Evolutionary conservation across 345 rosid genomes (phyloP), one percentile per base, ranked within the genome.

Genomic region (Populus tremula): DNA sequence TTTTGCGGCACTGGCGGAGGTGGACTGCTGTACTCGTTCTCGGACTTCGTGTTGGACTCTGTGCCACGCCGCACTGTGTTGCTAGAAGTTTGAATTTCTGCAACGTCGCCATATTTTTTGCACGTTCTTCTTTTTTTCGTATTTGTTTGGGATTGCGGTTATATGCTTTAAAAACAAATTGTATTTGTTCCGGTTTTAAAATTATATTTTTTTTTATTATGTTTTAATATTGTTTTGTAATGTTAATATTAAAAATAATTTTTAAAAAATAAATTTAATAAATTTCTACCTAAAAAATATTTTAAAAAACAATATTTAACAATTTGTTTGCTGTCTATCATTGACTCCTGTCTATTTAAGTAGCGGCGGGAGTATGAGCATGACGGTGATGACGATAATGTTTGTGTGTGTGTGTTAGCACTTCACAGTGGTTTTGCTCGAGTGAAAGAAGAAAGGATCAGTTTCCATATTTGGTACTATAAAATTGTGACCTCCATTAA

Each of bases 81-180:
- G 98, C 91, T 5, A 92, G 83, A 31, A 93, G 85, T 93, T 90
- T 93, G 89, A 93, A 93, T 76, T 88, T 91, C 80, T 92, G 94
- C 81, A 95, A 53, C 23, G 99, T 71, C 31, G 98, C 93, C 99
- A 95, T 93, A 23, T 29, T 36, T 36, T 67, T 56, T 10, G 9
- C 54, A 54, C 67, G 50, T 31, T 8, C n/a, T 50, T 33, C 74
- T 49, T 33, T 33, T 33, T 33, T 33, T 4, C 5, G 4, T 33
- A 33, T 29, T 29, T 29, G 31, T 29, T 29, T 29, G 31, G 31
- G 31, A 29, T 4, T 33, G 35, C 35, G 35, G 35, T 33, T 33
- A 4, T 4, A 33, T 33, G 35, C 35, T 33, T 33, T 4, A 2
- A 29, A 33, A 33, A 33, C 3, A 33, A 33, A 33, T 3, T 33